Evolutionary conservation across 108 stramenopile genomes (phyloP), one percentile per base, ranked within the genome.

Genomic region (Aurantiochytrium sp.): DNA sequence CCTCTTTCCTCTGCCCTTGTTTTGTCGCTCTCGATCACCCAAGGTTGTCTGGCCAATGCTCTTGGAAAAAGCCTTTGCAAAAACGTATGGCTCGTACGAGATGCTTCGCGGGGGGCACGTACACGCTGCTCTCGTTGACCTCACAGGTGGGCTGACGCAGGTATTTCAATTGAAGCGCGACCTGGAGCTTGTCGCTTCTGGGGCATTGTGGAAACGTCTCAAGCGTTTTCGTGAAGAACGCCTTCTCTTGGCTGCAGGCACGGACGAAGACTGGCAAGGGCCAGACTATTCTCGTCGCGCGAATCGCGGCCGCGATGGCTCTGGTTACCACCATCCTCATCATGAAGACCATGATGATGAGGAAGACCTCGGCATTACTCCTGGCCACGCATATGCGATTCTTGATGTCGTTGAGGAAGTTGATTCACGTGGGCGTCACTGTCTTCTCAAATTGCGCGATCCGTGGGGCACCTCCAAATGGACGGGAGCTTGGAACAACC

Each of bases 21-120:
- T 25, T 12, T 83, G 73, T 44, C 19, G 73, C 19, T 51, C 49
- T 5, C 73, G 73, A 12, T 25, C 21, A 0, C 49, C 49, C 23
- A 25, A 47, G 19, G 73, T 83, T 5, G 23, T 83, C 51, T 83
- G 73, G 73, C 73, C 73, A 51, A 53, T 53, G 51, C 51, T 83
- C 18, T 25, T 83, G 21, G 73, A 83, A 83, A 83, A 83, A n/a
- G 73, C 73, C 44, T 83, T 83, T 83, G 73, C 73, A 10, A 83
- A 83, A n/a, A 47, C 49, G 6, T 53, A 51, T 12, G 73, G 73
- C 23, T 83, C 73, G 23, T 83, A 83, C 73, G 73, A 83, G n/a
- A 28, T 44, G n/a, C 73, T 83, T 10, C n/a, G 44, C 49, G 73
- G 73, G 18, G 73, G 73, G 21, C 73, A 83, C 28, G 73, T 83